A percentile compares a stretch with the other conserved stretches of the same genome.
Conservation (phyloP, 768 basidiomycete species). For the Mycena belliarum region DNA sequence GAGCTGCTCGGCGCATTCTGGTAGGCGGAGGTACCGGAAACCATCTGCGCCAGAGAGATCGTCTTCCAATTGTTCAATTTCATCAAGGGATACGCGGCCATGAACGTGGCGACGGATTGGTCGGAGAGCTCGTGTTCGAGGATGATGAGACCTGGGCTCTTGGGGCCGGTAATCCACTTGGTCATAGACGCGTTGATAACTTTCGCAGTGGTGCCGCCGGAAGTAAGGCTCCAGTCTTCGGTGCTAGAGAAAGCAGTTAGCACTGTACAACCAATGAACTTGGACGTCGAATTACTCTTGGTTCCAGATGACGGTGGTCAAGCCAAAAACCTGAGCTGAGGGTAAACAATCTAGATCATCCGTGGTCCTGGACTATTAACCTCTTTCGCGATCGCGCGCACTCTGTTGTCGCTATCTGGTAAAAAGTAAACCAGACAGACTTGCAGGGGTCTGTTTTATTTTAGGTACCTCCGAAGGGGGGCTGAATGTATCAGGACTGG, state of each 20-base stretch:
- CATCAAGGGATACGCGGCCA: slow-evolving; percentile 63
- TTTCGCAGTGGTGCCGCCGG: slow-evolving; percentile 42
- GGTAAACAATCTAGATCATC: background rate
- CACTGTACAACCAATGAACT: slow-evolving; percentile 25
- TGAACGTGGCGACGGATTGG: slow-evolving; percentile 65
- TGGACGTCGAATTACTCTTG: slow-evolving; percentile 55
- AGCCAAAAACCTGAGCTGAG: slow-evolving; percentile 57
- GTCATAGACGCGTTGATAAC: slow-evolving; percentile 51
- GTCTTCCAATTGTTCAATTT: slow-evolving; percentile 71
- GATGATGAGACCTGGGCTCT: slow-evolving; percentile 76
- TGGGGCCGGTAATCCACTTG: slow-evolving; percentile 65
- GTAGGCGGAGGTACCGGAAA: slow-evolving; percentile 41
- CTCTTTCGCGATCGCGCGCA: slow-evolving; percentile 81
- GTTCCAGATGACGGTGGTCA: slow-evolving; percentile 90
- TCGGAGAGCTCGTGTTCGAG: slow-evolving; percentile 82
- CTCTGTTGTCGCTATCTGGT: slow-evolving; percentile 70
- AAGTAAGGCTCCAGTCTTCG: slow-evolving; percentile 69
- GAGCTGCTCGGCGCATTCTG: slow-evolving; percentile 44
- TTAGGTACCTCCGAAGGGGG: slow-evolving; percentile 65
- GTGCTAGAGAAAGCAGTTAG: slow-evolving; percentile 47
- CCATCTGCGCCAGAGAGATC: slow-evolving; percentile 50
- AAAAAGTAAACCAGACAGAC: background rate
- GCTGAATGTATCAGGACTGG: slow-evolving; percentile 28
- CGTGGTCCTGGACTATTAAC: slow-evolving; percentile 35
- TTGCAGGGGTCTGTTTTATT: no score